Evolutionary conservation across 1,284 basidiomycete species (phyloP), one percentile per base, ranked within the genome.

Genomic region (Gomphus sp.): DNA sequence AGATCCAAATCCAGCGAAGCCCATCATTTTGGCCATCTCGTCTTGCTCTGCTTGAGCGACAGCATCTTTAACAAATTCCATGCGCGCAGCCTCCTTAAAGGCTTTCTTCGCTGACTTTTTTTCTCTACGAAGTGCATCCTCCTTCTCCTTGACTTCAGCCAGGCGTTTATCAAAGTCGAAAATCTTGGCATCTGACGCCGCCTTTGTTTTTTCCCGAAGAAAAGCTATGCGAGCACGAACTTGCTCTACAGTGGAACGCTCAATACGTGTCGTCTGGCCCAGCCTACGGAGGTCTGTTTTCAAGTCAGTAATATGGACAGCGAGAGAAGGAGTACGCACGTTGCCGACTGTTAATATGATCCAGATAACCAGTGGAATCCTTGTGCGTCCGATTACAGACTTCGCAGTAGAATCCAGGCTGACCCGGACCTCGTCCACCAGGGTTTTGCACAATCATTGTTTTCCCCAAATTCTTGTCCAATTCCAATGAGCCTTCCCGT

Each of bases 131-230:
- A 80, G 69, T 9, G 80, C 73, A 4, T 75, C 73, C 69, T 93
- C 89, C 62, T 84, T 84, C 18, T 81, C 83, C 63, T 85, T 86
- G 60, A 99, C 86, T 64, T 93, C 88, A 25, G 85, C 84, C 5
- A 99, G 73, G 10, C 97, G 86, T 66, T 87, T 76, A 66, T 94
- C 87, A 72, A 99, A 99, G 73, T 99, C 96, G 68, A 88, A 99
- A 25, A 85, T 81, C 69, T 95, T 94, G 0, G 91, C 87, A 31
- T 79, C 78, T 0, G 92, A 85, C 8, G 84, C 84, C 51, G 87
- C 85, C 62, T 85, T 87, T 4, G 91, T 93, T 70, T 85, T 85
- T 70, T 91, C 91, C 25, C 94, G 85, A n/a, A 98, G 76, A 48
- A 82, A 75, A 0, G 90, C 90, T 73, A 99, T 95, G 62, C 91